Evolutionary conservation across 2,329 filamentous ascomycete species (phyloP).

Genomic region (Boeremia exigua): DNA sequence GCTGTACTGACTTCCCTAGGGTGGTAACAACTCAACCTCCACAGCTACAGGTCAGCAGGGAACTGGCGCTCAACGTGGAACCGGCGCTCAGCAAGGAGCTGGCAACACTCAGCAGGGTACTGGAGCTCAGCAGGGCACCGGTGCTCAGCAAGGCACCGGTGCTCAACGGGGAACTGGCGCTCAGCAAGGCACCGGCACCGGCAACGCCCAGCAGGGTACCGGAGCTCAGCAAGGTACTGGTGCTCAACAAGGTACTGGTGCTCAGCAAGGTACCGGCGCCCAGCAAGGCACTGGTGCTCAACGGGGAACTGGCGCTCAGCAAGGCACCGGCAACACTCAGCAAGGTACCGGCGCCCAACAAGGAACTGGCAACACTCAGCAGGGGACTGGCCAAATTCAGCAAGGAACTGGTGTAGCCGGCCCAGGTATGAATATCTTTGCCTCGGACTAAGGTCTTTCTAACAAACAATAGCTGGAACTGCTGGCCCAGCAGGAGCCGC

Average conservation of each 20-base stretch:
- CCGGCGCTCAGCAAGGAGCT: neutral
- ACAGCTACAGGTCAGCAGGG: neutral
- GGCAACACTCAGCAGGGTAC: neutral
- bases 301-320: neutral
- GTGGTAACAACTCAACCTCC: slow-evolving; percentile 11
- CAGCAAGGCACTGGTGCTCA: neutral
- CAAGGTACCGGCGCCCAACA: neutral
- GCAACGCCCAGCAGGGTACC: neutral
- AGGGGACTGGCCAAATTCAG: neutral
- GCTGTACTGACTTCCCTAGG: neutral
- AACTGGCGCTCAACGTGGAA: neutral
- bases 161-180: neutral
- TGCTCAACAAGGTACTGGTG: neutral
- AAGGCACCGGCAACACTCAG: neutral
- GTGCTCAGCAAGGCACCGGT: neutral
- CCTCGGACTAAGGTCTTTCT: neutral
- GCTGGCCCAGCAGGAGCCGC: neutral
- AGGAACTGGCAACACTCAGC: neutral
- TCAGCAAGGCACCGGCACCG: neutral
- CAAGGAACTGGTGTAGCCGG: slow-evolving; percentile 1
- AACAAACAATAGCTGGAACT: neutral
- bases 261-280: neutral
- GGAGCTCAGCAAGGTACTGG: neutral
- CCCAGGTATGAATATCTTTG: neutral
- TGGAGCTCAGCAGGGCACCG: neutral